A percentile compares a stretch with the other conserved stretches of the same genome.
phyloP scores from a whole-genome alignment of 495 filamentous ascomycete genomes.

The Penicillium coprophilum region DNA sequence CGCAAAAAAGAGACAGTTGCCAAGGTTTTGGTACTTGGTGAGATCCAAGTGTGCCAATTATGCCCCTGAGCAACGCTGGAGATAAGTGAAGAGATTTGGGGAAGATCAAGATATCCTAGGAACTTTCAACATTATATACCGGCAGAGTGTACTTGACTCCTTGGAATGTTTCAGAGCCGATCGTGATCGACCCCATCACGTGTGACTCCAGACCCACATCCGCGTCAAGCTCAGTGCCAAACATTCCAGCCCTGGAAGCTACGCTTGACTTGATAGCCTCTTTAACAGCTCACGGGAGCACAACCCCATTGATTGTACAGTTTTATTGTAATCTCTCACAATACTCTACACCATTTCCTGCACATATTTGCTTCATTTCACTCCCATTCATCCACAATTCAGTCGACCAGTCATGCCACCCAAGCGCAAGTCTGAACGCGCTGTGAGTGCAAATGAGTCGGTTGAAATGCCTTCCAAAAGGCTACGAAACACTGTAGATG shows the following conservation, averaged over 20 bases:
- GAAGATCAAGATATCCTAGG: background rate
- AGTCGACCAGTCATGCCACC: constrained; percentile 23
- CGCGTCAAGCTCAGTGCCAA: constrained; percentile 14
- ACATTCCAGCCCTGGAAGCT: constrained; percentile 11
- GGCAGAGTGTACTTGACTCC: background rate
- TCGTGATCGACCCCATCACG: constrained; percentile 13
- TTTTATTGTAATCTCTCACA: too few relatives aligned
- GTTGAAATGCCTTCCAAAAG: constrained; percentile 27
- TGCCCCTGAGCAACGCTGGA: too few relatives aligned
- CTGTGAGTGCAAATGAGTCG: constrained; percentile 20
- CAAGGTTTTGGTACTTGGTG: background rate
- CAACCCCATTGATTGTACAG: background rate
- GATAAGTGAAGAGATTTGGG: background rate
- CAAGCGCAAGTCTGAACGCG: constrained; percentile 33
- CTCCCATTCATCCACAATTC: background rate
- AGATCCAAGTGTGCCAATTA: background rate
- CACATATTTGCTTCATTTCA: background rate
- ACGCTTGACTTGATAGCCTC: background rate
- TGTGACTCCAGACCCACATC: constrained; percentile 13
- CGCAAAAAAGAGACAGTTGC: background rate
- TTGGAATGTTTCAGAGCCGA: background rate
- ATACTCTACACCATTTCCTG: background rate
- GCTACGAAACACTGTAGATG: constrained; percentile 13
- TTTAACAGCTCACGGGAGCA: background rate
- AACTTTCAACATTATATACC: background rate